Evolutionary conservation across 1,284 basidiomycete genomes (phyloP), one percentile per base, ranked within the genome.

Genomic region (Irpex rosettiformis): DNA sequence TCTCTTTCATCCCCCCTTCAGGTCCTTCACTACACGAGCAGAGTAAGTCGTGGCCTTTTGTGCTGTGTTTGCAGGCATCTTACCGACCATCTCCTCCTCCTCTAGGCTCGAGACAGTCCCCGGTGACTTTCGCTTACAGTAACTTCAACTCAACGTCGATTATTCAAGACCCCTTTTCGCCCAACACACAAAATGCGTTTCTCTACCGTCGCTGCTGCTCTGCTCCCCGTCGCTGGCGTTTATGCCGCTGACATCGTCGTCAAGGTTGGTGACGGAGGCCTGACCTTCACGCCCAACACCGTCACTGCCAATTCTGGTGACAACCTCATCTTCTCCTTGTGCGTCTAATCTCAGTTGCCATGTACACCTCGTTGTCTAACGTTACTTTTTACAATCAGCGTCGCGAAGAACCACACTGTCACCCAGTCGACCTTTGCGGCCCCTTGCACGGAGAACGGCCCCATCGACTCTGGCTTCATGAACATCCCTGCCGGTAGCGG

Each of bases 241-340:
- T 67, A 76, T 56, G 80, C 77, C 51, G 66, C 69, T 58, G 64
- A 54, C 67, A 68, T 59, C 65, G 69, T 61, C 37, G 76, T 85
- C 61, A 62, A 67, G 25, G 83, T 85, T 59, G 86, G 85, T 56
- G 73, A 69, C n/a, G 72, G 75, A 62, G 69, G 67, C 51, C 70
- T 85, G 52, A 69, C 71, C 7, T 88, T 77, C 70, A 69, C 58
- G 57, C 84, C 84, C 3, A 40, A 66, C 37, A 73, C 68, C 40
- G 70, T 88, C 61, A 81, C 70, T 40, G 84, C 82, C 21, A 62
- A 66, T 30, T 64, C 70, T 29, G 83, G 83, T 52, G 85, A 88
- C 69, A 77, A 70, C 18, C 68, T 88, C 64, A 61, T 73, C 30
- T 86, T 87, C 75, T 71, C 74, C 63, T 83, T 82, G 78, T 79